Conservation (phyloP, 176 grass and related monocot species). For the Urochloa ruziziensis region DNA sequence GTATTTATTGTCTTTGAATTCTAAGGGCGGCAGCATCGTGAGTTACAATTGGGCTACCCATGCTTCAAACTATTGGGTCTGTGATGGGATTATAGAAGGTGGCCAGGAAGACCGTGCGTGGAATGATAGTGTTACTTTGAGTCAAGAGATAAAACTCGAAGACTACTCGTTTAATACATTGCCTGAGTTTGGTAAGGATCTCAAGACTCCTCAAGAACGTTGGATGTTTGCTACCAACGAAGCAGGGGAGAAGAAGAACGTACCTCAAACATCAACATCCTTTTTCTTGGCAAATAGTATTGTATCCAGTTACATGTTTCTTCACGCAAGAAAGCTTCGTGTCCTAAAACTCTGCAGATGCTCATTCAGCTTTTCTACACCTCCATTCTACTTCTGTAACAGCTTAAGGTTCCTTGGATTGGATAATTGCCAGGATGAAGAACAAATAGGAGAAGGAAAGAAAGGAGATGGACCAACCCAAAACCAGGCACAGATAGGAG, state of each 20-base stretch:
- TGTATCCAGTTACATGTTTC: neutral
- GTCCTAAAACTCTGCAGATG: neutral
- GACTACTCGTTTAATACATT: neutral
- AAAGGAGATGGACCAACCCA: neutral
- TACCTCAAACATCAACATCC: neutral
- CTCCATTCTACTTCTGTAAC: neutral
- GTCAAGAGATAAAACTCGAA: neutral
- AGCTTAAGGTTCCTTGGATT: conserved; percentile 22
- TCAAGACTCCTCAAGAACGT: too few relatives aligned
- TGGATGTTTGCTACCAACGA: neutral
- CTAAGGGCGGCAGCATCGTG: fast-evolving
- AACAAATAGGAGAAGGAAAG: neutral
- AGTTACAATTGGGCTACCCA: neutral
- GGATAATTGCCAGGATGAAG: neutral
- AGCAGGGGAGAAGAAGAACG: neutral
- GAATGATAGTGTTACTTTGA: neutral
- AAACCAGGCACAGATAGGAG: too few relatives aligned
- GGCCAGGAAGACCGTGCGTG: neutral
- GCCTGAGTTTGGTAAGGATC: fast-evolving
- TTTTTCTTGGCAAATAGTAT: neutral
- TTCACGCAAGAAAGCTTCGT: neutral
- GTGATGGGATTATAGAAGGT: conserved; percentile 8
- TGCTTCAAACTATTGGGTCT: conserved; percentile 21
- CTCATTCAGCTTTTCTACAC: conserved; percentile 5
- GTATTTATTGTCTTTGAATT: neutral